A percentile compares a stretch with the other conserved stretches of the same genome.
Conservation (phyloP, 768 basidiomycete genomes). For the Psilocybe azurescens region DNA sequence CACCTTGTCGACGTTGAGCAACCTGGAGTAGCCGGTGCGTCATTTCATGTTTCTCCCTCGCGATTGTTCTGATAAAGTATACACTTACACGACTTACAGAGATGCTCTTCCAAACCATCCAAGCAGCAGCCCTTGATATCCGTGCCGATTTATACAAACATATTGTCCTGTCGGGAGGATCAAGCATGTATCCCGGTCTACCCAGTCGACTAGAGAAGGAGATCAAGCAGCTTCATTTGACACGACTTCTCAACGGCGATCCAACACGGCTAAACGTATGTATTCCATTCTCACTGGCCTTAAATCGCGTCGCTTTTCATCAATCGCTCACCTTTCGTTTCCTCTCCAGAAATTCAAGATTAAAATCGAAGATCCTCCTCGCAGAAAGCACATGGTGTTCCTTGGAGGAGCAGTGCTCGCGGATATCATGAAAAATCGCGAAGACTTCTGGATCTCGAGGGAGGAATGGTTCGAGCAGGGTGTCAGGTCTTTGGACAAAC, state of each 20-base stretch:
- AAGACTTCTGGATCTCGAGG: conserved; percentile 94
- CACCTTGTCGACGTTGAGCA: conserved; percentile 97
- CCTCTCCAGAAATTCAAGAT: conserved; percentile 96
- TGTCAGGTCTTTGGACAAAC: conserved; percentile 79
- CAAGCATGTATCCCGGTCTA: conserved; percentile 98
- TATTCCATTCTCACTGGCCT: conserved; percentile 20
- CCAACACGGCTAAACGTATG: conserved; percentile 85
- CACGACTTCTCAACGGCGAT: conserved; percentile 85
- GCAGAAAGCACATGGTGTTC: conserved; percentile 99
- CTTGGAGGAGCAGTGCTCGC: conserved; percentile 97
- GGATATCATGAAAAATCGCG: conserved; percentile 95
- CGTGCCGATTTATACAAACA: conserved; percentile 96
- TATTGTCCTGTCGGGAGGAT: conserved; percentile 96
- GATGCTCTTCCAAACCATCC: conserved; percentile 97
- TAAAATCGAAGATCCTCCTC: conserved; percentile 96
- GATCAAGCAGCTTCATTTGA: conserved; percentile 98
- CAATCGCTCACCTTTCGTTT: background rate
- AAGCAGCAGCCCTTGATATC: conserved; percentile 87
- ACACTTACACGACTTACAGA: conserved; percentile 47
- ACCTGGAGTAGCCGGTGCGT: conserved; percentile 87
- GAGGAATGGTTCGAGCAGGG: conserved; percentile 98
- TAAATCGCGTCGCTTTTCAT: background rate
- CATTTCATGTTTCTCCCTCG: background rate
- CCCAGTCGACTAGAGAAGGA: conserved; percentile 98
- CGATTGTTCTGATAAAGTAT: background rate